These are phyloP conservation scores for Lepidopterella palustris DNA, from an alignment of 495 filamentous ascomycete genomes.

Conservation along the genomic window DNA sequence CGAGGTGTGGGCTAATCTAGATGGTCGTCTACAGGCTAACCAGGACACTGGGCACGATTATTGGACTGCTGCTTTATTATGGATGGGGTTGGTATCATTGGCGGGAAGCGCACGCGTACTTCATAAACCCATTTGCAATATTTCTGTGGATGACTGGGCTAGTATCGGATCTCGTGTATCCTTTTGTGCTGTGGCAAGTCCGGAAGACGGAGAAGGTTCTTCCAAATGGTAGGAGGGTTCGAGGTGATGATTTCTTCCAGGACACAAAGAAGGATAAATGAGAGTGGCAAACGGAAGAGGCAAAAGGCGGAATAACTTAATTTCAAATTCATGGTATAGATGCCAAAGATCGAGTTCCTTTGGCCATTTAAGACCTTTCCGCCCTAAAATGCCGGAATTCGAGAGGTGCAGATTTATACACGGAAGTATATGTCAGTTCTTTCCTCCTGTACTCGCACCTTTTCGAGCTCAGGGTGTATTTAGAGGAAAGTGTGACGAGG, in stretches of 20 bases:
- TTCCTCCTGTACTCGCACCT: no score
- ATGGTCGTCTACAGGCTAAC: background rate
- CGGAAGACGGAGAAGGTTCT: conserved; percentile 34
- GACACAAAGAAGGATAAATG: background rate
- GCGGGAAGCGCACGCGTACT: conserved; percentile 40
- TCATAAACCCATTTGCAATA: conserved; percentile 33
- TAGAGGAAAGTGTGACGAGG: no score
- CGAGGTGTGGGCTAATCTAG: no score
- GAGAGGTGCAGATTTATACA: no score
- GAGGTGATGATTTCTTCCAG: background rate
- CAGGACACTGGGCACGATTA: conserved; percentile 36
- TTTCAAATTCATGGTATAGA: no score
- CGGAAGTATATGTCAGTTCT: no score
- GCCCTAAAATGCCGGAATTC: no score
- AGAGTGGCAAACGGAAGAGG: no score
- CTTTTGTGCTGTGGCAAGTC: conserved; percentile 32
- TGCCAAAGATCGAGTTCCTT: no score
- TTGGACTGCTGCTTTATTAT: conserved; percentile 33
- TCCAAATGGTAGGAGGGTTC: conserved; percentile 30
- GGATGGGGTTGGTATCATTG: conserved; percentile 39
- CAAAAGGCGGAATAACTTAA: no score
- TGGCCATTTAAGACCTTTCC: no score
- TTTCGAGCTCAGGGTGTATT: no score
- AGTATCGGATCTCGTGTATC: conserved; percentile 38
- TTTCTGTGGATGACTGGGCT: conserved; percentile 35